These are phyloP conservation scores for Phylloporus rhodoxanthus DNA, from an alignment of 768 basidiomycete genomes.

Conservation along the genomic window DNA sequence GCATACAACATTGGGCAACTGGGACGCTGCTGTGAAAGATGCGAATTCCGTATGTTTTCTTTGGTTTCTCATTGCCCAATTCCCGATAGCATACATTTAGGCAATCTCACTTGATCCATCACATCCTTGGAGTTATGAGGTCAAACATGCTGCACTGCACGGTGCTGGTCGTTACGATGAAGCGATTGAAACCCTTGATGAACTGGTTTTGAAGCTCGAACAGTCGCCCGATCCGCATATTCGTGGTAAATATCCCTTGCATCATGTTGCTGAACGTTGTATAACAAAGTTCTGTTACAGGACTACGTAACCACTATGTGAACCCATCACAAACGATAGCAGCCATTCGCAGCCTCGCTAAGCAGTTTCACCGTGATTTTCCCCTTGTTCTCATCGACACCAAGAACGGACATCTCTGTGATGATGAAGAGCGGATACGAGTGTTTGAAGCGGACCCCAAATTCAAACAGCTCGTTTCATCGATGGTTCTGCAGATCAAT, in stretches of 20 bases:
- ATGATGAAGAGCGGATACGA: not conserved
- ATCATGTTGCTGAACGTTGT: not conserved
- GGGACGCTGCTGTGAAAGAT: conserved; percentile 6
- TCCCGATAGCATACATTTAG: conserved; percentile 1
- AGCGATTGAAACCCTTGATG: conserved; percentile 10
- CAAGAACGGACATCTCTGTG: conserved; percentile 11
- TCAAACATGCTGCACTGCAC: conserved; percentile 11
- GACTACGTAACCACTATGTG: not conserved
- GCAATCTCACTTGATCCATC: conserved; percentile 11
- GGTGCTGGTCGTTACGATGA: conserved; percentile 12
- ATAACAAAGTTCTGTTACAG: not conserved
- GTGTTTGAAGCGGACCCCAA: conserved; percentile 7
- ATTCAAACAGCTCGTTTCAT: conserved; percentile 16
- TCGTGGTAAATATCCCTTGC: conserved; percentile 2
- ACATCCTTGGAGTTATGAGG: conserved; percentile 5
- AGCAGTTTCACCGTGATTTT: conserved; percentile 1
- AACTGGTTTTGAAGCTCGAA: conserved; percentile 3
- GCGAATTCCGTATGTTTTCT: conserved; percentile 8
- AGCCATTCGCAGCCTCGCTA: not conserved
- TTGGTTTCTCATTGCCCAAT: not conserved
- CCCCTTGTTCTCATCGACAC: conserved; percentile 16
- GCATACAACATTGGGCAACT: not conserved
- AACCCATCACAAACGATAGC: conserved; percentile 6
- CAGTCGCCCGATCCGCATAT: not conserved
- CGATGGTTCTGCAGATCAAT: conserved; percentile 1